Conservation (phyloP, 371 early-diverging fungal genomes). For the Lichtheimia hyalospora region DNA sequence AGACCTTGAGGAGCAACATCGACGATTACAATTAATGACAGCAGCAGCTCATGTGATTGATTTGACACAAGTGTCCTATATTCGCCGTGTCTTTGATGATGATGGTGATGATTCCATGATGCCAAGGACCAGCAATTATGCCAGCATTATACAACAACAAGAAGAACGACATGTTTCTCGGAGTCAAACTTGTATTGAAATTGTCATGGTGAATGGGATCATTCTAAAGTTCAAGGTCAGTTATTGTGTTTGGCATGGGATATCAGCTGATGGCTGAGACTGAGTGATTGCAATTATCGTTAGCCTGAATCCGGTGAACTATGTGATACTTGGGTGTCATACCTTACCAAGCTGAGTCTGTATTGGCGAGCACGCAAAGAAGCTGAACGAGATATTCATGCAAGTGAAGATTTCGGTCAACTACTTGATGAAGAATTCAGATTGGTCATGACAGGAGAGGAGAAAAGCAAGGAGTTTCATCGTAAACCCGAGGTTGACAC, state of each 20-base stretch:
- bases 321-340: constrained; percentile 53
- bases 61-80: constrained; percentile 46
- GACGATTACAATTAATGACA: constrained; percentile 48
- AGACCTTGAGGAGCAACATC: constrained; percentile 26
- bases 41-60: constrained; percentile 54
- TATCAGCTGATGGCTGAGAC: neutral
- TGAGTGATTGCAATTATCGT: neutral
- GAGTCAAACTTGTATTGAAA: constrained; percentile 25
- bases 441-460: constrained; percentile 16
- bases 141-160: too few relatives aligned
- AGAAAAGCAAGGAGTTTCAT: constrained; percentile 20
- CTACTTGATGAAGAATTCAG: constrained; percentile 25
- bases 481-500: constrained; percentile 32
- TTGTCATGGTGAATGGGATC: constrained; percentile 44
- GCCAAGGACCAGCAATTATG: too few relatives aligned
- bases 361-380: constrained; percentile 57
- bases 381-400: constrained; percentile 41
- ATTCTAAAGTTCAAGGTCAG: constrained; percentile 33
- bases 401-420: constrained; percentile 14
- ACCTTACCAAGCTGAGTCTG: constrained; percentile 38
- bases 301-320: constrained; percentile 46
- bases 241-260: neutral
- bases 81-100: constrained; percentile 25
- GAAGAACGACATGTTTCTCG: neutral
- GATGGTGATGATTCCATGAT: neutral